These are phyloP conservation scores for Mycena maculata DNA, from an alignment of 768 basidiomycete genomes.

Conservation along the genomic window DNA sequence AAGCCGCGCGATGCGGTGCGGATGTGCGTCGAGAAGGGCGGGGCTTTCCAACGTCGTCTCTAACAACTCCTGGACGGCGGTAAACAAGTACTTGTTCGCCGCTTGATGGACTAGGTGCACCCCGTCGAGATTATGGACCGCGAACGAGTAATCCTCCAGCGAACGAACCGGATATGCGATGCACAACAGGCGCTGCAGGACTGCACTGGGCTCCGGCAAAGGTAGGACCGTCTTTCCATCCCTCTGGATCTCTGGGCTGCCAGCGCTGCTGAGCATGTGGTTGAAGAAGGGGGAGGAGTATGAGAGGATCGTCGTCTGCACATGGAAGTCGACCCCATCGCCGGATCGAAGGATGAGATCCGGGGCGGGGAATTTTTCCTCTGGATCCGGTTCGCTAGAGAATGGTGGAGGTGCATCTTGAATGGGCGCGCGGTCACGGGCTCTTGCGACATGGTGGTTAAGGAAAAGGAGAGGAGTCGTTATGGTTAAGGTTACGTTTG, in stretches of 20 bases:
- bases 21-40: neutral
- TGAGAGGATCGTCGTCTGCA: neutral
- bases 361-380: neutral
- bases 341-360: slow-evolving; percentile 9
- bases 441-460: neutral
- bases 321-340: slow-evolving; percentile 15
- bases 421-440: neutral
- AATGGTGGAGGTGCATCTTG: neutral
- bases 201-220: neutral
- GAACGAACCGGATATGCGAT: neutral
- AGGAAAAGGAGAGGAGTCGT: neutral
- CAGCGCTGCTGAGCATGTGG: neutral
- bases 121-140: neutral
- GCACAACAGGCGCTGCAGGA: slow-evolving; percentile 9
- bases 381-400: neutral
- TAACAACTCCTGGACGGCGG: neutral
- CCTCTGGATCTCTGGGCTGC: neutral
- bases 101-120: neutral
- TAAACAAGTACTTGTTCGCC: slow-evolving; percentile 11
- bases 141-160: neutral
- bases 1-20: slow-evolving; percentile 3
- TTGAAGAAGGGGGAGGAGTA: neutral
- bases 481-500: too few species aligned
- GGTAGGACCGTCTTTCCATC: slow-evolving; percentile 6
- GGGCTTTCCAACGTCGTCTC: neutral